Evolutionary conservation across 306 rosid genomes (phyloP), one percentile per base, ranked within the genome.

Genomic region (Castanospermum australe): DNA sequence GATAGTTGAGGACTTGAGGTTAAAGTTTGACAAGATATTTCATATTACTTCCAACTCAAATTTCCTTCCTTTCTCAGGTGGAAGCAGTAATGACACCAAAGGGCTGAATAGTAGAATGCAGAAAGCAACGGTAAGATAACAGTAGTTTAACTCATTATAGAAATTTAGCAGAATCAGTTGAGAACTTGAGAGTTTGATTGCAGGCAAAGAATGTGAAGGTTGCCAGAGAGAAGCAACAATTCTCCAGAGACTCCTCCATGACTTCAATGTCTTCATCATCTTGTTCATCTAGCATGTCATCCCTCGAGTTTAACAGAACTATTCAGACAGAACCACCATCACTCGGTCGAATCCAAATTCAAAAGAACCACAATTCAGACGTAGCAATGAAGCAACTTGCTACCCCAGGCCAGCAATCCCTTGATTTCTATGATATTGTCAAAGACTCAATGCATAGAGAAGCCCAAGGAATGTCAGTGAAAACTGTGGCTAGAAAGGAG

Each of bases 261-360:
- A 76, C 86, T 57, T 87, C 97, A 7, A 32, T 86, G 75, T 79
- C 97, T 30, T 88, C 98, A 32, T 90, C 98, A 21, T 80, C 95
- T 7, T 85, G 92, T 81, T 92, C 97, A 54, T 91, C 97, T 3
- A 89, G 92, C 90, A 85, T 91, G 87, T 91, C 99, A 55, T 89
- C 97, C 10, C 62, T 83, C 17, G 98, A 94, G 44, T 82, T 80
- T 8, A 84, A 69, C 82, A 86, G 79, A 85, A 66, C 88, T 33
- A 77, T 89, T 67, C 89, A 86, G 52, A 75, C 59, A 24, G 93
- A 91, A 50, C 75, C 89, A 14, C 51, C 84, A 22, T 76, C 86
- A 63, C 65, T 66, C 33, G 60, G 61, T 81, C 93, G 30, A 62
- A 66, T 52, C 41, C 67, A 30, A 79, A 73, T 38, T 47, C 77